Conservation (phyloP, 352 stramenopile species). For the Phytophthora cryptogea region DNA sequence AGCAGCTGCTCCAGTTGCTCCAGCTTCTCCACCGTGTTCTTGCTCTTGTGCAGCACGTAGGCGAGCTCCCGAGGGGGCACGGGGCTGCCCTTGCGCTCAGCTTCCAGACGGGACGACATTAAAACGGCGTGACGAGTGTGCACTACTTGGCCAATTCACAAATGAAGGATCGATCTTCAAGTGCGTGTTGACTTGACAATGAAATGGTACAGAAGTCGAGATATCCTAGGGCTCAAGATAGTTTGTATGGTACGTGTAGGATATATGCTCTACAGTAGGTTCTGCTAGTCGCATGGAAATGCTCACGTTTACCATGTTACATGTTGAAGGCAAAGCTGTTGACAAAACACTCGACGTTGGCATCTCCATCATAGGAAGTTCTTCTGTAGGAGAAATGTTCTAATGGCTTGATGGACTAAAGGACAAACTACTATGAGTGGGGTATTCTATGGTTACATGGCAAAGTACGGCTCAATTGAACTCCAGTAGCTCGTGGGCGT, state of each 20-base stretch:
- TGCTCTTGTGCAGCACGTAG: constrained; percentile 64
- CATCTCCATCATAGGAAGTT: not conserved
- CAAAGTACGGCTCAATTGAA: constrained; percentile 45
- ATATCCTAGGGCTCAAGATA: not conserved
- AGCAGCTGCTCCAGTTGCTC: constrained; percentile 70
- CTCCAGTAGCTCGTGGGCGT: constrained; percentile 52
- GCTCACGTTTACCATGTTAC: constrained; percentile 15
- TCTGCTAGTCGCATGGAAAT: constrained; percentile 19
- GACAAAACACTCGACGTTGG: constrained; percentile 22
- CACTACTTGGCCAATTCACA: constrained; percentile 5
- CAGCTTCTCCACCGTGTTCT: constrained; percentile 51
- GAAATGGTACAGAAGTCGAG: constrained; percentile 1
- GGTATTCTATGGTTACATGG: constrained; percentile 24
- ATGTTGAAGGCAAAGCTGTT: constrained; percentile 35
- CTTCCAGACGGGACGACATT: constrained; percentile 30
- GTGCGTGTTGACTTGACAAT: constrained; percentile 38
- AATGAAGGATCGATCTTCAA: constrained; percentile 20
- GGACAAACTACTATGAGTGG: constrained; percentile 15
- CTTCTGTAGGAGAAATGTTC: not conserved
- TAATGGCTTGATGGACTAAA: constrained; percentile 25
- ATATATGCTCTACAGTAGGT: not conserved
- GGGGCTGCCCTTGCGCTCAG: constrained; percentile 51
- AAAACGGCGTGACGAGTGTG: not conserved
- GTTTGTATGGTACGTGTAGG: not conserved
- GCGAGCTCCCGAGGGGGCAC: constrained; percentile 61